phyloP scores from a whole-genome alignment of 805 yeast species.

The Sugiyamaella lignohabitans region DNA sequence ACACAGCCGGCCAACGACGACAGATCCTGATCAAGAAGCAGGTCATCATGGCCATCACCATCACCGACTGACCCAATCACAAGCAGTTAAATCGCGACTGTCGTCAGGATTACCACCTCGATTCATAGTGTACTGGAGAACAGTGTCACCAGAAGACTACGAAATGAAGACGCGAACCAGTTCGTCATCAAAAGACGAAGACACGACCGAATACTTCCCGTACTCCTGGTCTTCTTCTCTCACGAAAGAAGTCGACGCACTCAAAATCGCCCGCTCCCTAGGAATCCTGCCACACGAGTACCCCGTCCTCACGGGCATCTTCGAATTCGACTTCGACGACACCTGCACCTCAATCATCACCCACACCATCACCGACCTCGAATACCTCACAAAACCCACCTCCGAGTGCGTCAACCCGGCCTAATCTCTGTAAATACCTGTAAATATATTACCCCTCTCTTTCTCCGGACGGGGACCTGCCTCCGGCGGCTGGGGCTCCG shows the following conservation, averaged over 20 bases:
- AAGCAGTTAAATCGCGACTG: neutral
- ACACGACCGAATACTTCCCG: slow-evolving; percentile 1
- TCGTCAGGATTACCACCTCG: slow-evolving; percentile 6
- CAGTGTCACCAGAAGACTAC: slow-evolving; percentile 12
- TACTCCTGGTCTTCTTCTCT: slow-evolving; percentile 12
- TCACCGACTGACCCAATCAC: neutral
- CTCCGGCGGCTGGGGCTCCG: neutral
- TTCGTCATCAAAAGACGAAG: neutral
- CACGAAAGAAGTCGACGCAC: slow-evolving; percentile 1
- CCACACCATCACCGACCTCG: slow-evolving; percentile 31
- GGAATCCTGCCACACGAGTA: slow-evolving; percentile 30
- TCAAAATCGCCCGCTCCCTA: slow-evolving; percentile 21
- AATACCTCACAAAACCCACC: slow-evolving; percentile 27
- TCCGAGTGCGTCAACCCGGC: neutral
- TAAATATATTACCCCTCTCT: neutral
- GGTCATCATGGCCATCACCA: neutral
- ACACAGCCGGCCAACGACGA: too few species aligned
- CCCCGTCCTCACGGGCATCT: slow-evolving; percentile 33
- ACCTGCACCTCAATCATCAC: slow-evolving; percentile 24
- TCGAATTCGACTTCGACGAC: slow-evolving; percentile 29
- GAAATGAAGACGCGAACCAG: neutral
- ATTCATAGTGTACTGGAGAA: slow-evolving; percentile 15
- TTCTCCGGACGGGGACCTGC: neutral
- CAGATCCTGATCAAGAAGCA: neutral
- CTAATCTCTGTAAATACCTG: neutral